phyloP scores from a whole-genome alignment of 768 basidiomycete species.

The Nidularia sp. region DNA sequence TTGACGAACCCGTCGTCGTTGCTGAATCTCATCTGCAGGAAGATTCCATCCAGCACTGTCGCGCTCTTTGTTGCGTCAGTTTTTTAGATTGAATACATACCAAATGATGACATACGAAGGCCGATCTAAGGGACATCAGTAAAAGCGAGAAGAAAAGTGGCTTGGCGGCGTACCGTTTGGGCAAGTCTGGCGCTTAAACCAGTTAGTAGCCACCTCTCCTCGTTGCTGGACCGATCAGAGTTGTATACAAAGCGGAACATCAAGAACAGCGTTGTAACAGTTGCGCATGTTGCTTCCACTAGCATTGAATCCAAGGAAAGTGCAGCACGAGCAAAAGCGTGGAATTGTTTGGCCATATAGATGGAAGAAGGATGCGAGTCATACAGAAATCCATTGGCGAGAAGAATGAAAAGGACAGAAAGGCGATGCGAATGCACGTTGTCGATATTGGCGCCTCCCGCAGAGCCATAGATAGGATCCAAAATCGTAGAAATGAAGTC shows the following conservation, averaged over 20 bases:
- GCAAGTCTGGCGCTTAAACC: conserved; percentile 38
- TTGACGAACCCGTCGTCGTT: conserved; percentile 32
- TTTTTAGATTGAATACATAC: neutral
- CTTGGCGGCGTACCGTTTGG: conserved; percentile 33
- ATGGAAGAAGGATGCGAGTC: conserved; percentile 30
- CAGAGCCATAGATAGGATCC: conserved; percentile 35
- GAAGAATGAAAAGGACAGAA: conserved; percentile 47
- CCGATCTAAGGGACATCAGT: conserved; percentile 35
- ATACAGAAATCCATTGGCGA: conserved; percentile 43
- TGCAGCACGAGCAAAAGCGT: conserved; percentile 44
- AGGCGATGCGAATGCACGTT: conserved; percentile 41
- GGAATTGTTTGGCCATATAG: conserved; percentile 33
- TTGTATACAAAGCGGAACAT: conserved; percentile 36
- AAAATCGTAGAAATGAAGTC: conserved; percentile 38
- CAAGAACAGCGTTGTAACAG: conserved; percentile 45
- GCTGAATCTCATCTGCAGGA: conserved; percentile 37
- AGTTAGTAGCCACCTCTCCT: conserved; percentile 45
- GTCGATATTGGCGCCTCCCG: conserved; percentile 24
- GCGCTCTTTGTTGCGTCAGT: conserved; percentile 30
- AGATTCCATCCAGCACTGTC: conserved; percentile 48
- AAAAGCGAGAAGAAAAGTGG: conserved; percentile 2
- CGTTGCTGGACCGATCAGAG: conserved; percentile 35
- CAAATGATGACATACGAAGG: conserved; percentile 36
- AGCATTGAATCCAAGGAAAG: conserved; percentile 41
- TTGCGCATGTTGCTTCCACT: conserved; percentile 38